Evolutionary conservation across 768 basidiomycete genomes (phyloP).

Genomic region (Collybiopsis confluens): DNA sequence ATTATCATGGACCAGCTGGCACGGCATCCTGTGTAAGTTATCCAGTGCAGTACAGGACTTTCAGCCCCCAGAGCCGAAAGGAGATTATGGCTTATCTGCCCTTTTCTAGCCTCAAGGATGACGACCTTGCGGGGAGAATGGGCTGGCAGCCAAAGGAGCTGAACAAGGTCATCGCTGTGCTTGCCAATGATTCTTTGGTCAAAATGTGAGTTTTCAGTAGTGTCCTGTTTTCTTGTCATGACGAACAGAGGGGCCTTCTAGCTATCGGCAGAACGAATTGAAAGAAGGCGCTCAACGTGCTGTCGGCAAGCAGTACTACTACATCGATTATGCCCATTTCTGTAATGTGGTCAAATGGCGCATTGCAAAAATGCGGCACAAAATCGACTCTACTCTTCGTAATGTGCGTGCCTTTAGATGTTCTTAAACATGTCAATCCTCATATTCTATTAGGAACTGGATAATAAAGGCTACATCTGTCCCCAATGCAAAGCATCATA

Average conservation of each 20-base stretch:
- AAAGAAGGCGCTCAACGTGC: slow-evolving; percentile 87
- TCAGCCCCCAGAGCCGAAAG: slow-evolving; percentile 11
- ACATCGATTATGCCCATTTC: slow-evolving; percentile 92
- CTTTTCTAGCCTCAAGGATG: slow-evolving; percentile 77
- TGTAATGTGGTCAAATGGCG: slow-evolving; percentile 99
- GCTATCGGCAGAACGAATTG: slow-evolving; percentile 87
- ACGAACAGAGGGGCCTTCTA: too few species aligned
- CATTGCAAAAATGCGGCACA: slow-evolving; percentile 85
- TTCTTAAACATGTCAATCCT: neutral
- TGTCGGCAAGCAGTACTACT: slow-evolving; percentile 90
- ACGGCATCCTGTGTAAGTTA: slow-evolving; percentile 91
- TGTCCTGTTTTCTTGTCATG: too few species aligned
- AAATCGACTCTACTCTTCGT: slow-evolving; percentile 84
- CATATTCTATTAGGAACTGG: slow-evolving; percentile 65
- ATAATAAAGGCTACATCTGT: slow-evolving; percentile 97
- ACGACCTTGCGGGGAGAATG: slow-evolving; percentile 88
- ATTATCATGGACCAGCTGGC: slow-evolving; percentile 94
- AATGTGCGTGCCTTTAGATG: slow-evolving; percentile 51
- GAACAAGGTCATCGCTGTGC: slow-evolving; percentile 81
- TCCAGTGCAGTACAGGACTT: slow-evolving; percentile 11
- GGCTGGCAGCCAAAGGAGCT: slow-evolving; percentile 87
- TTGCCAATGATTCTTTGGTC: slow-evolving; percentile 75
- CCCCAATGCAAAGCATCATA: slow-evolving; percentile 83
- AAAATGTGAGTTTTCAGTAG: slow-evolving; percentile 68
- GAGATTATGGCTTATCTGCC: slow-evolving; percentile 14